Evolutionary conservation across 163 green algal species (phyloP).

Genomic region (Scenedesmus sp.): DNA sequence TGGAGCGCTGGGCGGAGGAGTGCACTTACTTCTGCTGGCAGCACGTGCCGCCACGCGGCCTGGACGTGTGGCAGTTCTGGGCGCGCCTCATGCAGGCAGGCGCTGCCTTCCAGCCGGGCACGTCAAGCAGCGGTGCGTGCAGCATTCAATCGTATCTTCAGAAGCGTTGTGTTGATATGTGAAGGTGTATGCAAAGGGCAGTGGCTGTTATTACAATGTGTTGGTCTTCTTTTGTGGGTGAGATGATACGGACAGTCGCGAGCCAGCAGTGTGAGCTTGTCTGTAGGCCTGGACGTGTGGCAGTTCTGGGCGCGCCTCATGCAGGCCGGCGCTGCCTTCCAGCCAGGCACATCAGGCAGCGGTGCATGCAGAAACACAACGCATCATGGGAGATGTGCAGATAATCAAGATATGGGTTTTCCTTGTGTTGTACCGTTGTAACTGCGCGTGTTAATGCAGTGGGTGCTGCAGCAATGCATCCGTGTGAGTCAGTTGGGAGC

Average conservation of each 20-base stretch:
- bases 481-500: too few species aligned
- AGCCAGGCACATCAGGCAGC: conserved; percentile 2
- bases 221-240: too few species aligned
- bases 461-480: too few species aligned
- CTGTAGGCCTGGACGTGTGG: conserved; percentile 24
- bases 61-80: conserved; percentile 40
- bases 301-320: conserved; percentile 16
- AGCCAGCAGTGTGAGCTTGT: too few species aligned
- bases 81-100: background rate
- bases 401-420: too few species aligned
- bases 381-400: too few species aligned
- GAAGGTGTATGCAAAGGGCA: too few species aligned
- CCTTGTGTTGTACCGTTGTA: too few species aligned
- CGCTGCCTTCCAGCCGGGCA: conserved; percentile 23
- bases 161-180: too few species aligned
- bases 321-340: conserved; percentile 2
- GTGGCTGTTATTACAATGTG: too few species aligned
- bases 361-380: background rate
- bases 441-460: too few species aligned
- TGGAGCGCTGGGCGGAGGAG: conserved; percentile 34
- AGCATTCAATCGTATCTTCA: background rate
- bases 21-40: conserved; percentile 38
- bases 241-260: too few species aligned
- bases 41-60: conserved; percentile 17
- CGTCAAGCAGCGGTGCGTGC: background rate